Base-by-base conservation (phyloP, 2,329 filamentous ascomycete species). In the Beauveria caledonica region DNA sequence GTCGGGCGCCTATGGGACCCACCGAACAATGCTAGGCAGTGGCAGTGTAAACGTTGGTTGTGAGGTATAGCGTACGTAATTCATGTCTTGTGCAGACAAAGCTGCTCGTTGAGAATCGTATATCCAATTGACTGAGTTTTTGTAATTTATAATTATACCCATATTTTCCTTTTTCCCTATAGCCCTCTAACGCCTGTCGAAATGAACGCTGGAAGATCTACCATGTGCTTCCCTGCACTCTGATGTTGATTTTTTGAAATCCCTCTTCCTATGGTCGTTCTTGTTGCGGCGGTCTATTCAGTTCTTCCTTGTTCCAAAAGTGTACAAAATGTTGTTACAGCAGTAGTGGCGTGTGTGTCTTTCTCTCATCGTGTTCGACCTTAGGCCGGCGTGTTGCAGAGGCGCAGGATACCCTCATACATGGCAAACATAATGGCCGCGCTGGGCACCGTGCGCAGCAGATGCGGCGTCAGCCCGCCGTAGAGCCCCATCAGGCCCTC, bases 401-500 rank as follows among this genome's bases (percentile, higher is more conserved):
- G 66, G 6, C 77, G 76, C 33, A 85, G 72, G 48, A 85, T 84
- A 59, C 77, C 80, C 69, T 85, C 82, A 68, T 85, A 96, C 79
- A 94, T 94, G 74, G 91, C 92, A 73, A 97, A 96, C 89, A 96
- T 97, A 72, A 97, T 96, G 66, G 90, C 92, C 8, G 93, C 92
- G 66, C 89, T 94, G 1, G 93, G 93, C 6, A 97, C 92, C 7
- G 92, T 92, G 63, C 92, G 83, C 74, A 97, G 84, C 68, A 97
- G 84, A 71, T 97, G 93, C 51, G 93, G 92, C 15, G 92, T 95
- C 68, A 97, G 79, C 19, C 92, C 92, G 60, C 93, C 92, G 70
- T 97, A 97, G 63, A 97, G 78, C 36, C 88, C 89, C 51, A 86
- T 84, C 73, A 96, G 80, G 52, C 92, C 91, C 73, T 97, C 93